These are phyloP conservation scores for Calocybe indica DNA, from an alignment of 768 basidiomycete species.

Conservation along the genomic window DNA sequence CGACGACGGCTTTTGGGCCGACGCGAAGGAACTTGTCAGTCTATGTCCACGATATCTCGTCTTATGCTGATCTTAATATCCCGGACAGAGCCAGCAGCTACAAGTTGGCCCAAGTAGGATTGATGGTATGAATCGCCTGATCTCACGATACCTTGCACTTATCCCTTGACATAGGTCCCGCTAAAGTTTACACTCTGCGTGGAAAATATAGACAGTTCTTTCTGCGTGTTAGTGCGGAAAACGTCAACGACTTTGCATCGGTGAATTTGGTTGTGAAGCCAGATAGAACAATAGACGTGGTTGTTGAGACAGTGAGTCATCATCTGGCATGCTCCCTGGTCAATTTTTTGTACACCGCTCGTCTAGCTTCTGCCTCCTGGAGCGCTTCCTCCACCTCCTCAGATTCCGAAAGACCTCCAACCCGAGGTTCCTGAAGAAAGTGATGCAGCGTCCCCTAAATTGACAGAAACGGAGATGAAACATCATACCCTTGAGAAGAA, in stretches of 20 bases:
- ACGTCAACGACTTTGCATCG: conserved; percentile 41
- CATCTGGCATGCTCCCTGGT: not conserved
- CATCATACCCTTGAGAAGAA: too few species aligned
- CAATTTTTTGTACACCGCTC: conserved; percentile 4
- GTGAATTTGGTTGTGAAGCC: conserved; percentile 53
- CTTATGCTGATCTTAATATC: not conserved
- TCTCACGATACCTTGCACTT: conserved; percentile 2
- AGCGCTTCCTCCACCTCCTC: conserved; percentile 22
- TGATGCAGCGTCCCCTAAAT: too few species aligned
- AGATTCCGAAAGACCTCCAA: conserved; percentile 21
- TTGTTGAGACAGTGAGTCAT: conserved; percentile 51
- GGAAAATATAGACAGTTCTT: conserved; percentile 68
- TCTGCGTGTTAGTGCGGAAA: conserved; percentile 51
- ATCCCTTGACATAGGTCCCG: conserved; percentile 41
- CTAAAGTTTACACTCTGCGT: conserved; percentile 59
- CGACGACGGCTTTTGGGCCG: conserved; percentile 64
- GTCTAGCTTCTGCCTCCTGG: conserved; percentile 29
- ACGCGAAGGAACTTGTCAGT: conserved; percentile 56
- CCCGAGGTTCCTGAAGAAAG: not conserved
- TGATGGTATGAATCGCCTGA: conserved; percentile 43
- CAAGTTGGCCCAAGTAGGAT: conserved; percentile 61
- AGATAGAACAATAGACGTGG: conserved; percentile 49
- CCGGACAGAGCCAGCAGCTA: conserved; percentile 38
- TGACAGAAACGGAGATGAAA: too few species aligned
- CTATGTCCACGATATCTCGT: not conserved